Percentiles rank a stretch among this genome's conserved stretches.
Evolutionary conservation across 2,329 filamentous ascomycete genomes (phyloP).

Genomic region (Pseudogymnoascus sp.): DNA sequence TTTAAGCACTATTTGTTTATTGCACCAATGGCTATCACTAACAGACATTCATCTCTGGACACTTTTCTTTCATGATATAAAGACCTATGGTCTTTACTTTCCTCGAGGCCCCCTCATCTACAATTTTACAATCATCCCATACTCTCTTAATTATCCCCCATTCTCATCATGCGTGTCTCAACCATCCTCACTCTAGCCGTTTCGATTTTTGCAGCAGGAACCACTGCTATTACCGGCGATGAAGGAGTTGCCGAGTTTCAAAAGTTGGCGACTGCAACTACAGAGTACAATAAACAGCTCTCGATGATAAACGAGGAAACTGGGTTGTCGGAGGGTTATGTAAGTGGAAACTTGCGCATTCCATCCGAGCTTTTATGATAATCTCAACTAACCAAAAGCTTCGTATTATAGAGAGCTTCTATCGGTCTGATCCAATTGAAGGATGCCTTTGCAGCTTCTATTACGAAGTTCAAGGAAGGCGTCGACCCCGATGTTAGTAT

Average conservation of each 20-base stretch:
- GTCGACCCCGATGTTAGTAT: not conserved
- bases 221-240: not conserved
- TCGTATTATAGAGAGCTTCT: not conserved
- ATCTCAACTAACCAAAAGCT: not conserved
- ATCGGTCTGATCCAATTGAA: not conserved
- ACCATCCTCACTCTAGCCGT: not conserved
- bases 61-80: not conserved
- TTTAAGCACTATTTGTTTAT: not conserved
- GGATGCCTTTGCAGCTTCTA: not conserved
- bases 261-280: not conserved
- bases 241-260: not conserved
- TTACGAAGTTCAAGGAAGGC: not conserved
- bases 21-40: not conserved
- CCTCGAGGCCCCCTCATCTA: not conserved
- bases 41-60: not conserved
- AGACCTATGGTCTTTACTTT: not conserved
- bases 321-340: not conserved
- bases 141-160: not conserved
- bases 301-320: not conserved
- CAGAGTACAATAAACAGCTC: not conserved
- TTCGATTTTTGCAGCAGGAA: not conserved
- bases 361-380: not conserved
- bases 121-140: not conserved
- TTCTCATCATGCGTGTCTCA: not conserved
- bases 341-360: not conserved